Conservation (phyloP, 306 rosid genomes). For the Ormosia emarginata region DNA sequence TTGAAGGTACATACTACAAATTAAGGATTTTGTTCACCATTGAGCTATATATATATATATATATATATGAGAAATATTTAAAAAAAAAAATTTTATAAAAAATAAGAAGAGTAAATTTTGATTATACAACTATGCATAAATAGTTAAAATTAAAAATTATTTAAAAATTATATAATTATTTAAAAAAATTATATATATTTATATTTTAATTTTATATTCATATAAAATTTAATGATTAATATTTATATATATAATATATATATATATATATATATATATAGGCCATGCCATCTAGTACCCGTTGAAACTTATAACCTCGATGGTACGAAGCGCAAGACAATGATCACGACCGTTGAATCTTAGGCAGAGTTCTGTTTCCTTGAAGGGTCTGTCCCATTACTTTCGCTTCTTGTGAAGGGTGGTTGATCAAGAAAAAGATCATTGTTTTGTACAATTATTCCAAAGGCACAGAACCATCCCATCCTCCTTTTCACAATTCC, state of each 20-base stretch:
- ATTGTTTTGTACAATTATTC: conserved; percentile 9
- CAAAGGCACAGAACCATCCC: conserved; percentile 4
- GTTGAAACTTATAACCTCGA: conserved; percentile 1
- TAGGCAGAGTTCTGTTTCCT: background rate
- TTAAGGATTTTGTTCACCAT: background rate
- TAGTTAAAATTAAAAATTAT: too few species aligned
- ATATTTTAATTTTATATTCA: too few species aligned
- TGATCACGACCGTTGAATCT: conserved; percentile 30
- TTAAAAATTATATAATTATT: too few species aligned
- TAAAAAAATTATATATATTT: too few species aligned
- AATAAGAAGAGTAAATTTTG: too few species aligned
- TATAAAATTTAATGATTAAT: too few species aligned
- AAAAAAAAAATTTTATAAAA: too few species aligned
- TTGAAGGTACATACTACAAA: background rate
- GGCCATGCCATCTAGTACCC: background rate
- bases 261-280: too few species aligned
- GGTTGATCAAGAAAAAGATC: conserved; percentile 18
- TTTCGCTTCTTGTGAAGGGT: conserved; percentile 12
- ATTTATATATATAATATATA: too few species aligned
- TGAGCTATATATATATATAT: background rate
- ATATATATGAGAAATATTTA: too few species aligned
- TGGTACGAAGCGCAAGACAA: conserved; percentile 15
- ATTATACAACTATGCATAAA: too few species aligned
- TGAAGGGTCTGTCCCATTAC: conserved; percentile 18
- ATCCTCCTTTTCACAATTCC: conserved; percentile 25